Conservation (phyloP, 2,329 filamentous ascomycete species). For the Stachybotrys chlorohalonatus region DNA sequence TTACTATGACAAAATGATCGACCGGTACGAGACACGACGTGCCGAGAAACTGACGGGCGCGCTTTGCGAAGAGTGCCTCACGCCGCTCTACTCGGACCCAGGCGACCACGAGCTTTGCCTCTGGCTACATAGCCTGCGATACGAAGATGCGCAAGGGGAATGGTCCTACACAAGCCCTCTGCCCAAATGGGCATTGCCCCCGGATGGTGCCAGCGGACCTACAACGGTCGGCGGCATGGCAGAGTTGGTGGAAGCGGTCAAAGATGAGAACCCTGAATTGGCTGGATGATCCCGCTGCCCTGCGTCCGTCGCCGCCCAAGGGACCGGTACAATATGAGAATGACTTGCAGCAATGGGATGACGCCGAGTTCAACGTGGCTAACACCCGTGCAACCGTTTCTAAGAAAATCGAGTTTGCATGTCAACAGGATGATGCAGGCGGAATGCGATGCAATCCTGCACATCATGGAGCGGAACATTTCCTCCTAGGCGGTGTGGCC, state of each 20-base stretch:
- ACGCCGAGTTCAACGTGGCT: too few relatives aligned
- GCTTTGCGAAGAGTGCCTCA: conserved; percentile 71
- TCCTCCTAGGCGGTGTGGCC: too few relatives aligned
- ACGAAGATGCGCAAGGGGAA: conserved; percentile 70
- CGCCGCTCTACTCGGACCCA: conserved; percentile 87
- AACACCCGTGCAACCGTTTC: too few relatives aligned
- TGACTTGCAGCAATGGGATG: too few relatives aligned
- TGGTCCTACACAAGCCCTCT: conserved; percentile 85
- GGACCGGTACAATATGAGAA: too few relatives aligned
- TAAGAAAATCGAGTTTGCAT: too few relatives aligned
- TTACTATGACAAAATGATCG: conserved; percentile 91
- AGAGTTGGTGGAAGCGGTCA: conserved; percentile 47
- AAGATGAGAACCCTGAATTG: conserved; percentile 33
- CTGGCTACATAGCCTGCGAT: conserved; percentile 86
- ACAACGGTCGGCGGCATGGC: conserved; percentile 55
- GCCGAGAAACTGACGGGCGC: conserved; percentile 91
- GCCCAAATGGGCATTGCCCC: conserved; percentile 81
- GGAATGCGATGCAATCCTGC: too few relatives aligned
- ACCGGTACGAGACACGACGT: conserved; percentile 79
- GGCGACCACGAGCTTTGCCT: conserved; percentile 83
- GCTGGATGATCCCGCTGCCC: not conserved
- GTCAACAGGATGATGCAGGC: too few relatives aligned
- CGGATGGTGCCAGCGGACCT: conserved; percentile 61
- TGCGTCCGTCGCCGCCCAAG: too few relatives aligned
- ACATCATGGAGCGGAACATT: too few relatives aligned